Conservation (phyloP, 768 basidiomycete species). For the Mycena latifolia region DNA sequence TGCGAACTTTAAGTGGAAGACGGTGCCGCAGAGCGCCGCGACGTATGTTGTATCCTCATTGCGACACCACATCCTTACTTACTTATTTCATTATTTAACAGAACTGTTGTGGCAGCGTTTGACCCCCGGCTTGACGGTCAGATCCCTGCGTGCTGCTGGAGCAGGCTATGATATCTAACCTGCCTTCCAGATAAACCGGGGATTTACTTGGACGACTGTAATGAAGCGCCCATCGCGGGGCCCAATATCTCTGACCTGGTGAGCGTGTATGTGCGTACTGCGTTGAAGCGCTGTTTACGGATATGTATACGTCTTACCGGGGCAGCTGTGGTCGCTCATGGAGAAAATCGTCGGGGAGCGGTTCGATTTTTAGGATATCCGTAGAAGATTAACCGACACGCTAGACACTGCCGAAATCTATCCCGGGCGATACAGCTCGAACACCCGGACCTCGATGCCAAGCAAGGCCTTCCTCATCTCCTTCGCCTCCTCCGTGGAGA, state of each 20-base stretch:
- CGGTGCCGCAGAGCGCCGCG: constrained; percentile 10
- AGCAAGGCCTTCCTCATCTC: constrained; percentile 2
- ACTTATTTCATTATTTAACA: neutral
- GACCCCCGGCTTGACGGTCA: constrained; percentile 6
- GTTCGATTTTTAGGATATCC: neutral
- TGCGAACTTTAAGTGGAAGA: constrained; percentile 6
- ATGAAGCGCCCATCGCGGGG: neutral
- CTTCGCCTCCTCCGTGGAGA: neutral
- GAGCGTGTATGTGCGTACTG: neutral
- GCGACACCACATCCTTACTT: neutral
- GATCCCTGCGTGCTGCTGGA: too few species aligned
- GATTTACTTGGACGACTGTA: constrained; percentile 13
- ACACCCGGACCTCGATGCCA: neutral
- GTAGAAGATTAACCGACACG: too few species aligned
- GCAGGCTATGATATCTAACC: too few species aligned
- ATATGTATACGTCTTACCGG: neutral
- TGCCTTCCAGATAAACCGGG: constrained; percentile 3
- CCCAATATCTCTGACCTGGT: constrained; percentile 16
- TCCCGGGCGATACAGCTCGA: neutral
- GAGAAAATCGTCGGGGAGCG: constrained; percentile 15
- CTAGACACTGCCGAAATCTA: too few species aligned
- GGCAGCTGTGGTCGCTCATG: constrained; percentile 1
- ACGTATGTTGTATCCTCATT: neutral
- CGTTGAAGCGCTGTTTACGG: neutral
- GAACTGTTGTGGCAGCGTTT: constrained; percentile 17